Base-by-base conservation (phyloP, 1,139 yeast genomes). In the Kodamaea plutei region DNA sequence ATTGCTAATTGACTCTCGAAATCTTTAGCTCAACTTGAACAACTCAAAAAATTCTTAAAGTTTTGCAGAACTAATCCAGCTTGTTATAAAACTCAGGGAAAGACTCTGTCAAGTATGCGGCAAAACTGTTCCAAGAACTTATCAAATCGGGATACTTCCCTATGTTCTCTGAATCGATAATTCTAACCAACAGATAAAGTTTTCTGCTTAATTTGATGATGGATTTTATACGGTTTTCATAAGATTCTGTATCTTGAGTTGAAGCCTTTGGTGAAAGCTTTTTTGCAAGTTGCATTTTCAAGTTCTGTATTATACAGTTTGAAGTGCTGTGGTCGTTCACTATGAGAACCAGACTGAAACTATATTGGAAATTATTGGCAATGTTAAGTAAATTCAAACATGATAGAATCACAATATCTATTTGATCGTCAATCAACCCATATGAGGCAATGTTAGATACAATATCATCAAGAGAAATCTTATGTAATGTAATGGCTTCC, bases 221-320 rank as follows among this genome's bases (percentile, higher is more conserved):
- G 5, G 59, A 50, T 34, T 55, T 55, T 25, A 58, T 39, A 12
- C 58, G 50, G 31, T 61, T 67, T 30, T 61, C 61, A 29, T 43
- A 53, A 18, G 54, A 50, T 38, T 64, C 70, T 4, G 55, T 40
- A 33, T 67, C 74, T 43, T 68, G 74, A 3, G 67, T 50, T 10
- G 68, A 63, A 4, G 74, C 69, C 37, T 67, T 68, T 10, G 58
- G 48, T 13, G 67, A 56, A 12, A 66, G 47, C 33, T 67, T 67
- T 38, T 60, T 63, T 30, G 44, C 52, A 38, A 61, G 49, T 30
- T 58, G 64, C n/a, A 39, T 28, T 17, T 45, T 47, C 31, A 63
- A 48, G 15, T 48, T 55, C 11, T 42, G 41, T 5, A 57, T 46
- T 15, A 64, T 43, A 4, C 30, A 29, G 11, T 40, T 40, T 10